These are phyloP conservation scores for Apiosordaria backusii DNA, from an alignment of 495 filamentous ascomycete species.

Conservation along the genomic window DNA sequence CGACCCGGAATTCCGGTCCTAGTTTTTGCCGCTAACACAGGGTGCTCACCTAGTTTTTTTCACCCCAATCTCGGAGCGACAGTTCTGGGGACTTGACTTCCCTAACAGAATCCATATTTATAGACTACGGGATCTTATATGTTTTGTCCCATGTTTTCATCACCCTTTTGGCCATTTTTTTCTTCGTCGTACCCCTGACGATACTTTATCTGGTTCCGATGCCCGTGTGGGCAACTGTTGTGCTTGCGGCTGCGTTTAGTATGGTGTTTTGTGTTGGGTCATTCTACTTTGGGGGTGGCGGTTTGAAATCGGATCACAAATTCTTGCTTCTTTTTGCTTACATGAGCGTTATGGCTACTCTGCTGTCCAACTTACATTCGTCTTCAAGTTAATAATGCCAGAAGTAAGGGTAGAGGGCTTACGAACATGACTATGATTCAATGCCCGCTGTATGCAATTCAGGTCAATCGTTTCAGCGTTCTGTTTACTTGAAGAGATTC, in stretches of 20 bases:
- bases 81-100: no score
- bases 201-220: background rate
- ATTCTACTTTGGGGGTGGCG: background rate
- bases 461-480: no score
- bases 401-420: no score
- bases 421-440: no score
- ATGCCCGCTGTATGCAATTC: no score
- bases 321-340: background rate
- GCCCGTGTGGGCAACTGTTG: background rate
- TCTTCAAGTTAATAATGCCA: no score
- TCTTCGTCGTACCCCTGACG: background rate
- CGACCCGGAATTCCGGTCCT: background rate
- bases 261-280: background rate
- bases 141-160: background rate
- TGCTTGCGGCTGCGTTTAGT: background rate
- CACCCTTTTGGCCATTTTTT: background rate
- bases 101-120: background rate
- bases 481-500: no score
- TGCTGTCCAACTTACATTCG: background rate
- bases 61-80: no score
- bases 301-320: background rate
- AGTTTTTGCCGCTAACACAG: no score
- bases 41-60: no score
- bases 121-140: background rate
- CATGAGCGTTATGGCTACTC: background rate